Evolutionary conservation across 1,284 basidiomycete species (phyloP).

Genomic region (Leccinum fuscescens): DNA sequence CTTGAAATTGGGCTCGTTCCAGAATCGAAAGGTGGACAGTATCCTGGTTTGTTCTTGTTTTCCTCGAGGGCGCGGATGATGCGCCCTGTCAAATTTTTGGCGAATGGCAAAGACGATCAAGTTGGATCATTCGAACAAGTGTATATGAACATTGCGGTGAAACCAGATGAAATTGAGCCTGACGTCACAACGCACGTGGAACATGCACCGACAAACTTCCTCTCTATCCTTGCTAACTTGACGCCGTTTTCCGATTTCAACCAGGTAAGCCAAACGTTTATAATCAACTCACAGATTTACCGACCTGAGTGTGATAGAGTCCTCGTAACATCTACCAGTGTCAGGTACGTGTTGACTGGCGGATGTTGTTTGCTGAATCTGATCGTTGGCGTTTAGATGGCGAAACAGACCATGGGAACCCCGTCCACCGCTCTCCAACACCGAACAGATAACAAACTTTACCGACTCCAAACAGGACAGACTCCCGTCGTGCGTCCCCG

Average conservation of each 20-base stretch:
- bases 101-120: constrained; percentile 86
- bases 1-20: constrained; percentile 95
- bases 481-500: constrained; percentile 92
- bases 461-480: constrained; percentile 93
- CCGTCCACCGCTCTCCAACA: constrained; percentile 89
- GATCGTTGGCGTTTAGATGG: constrained; percentile 67
- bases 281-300: constrained; percentile 1
- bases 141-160: constrained; percentile 98
- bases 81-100: constrained; percentile 92
- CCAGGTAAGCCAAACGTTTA: constrained; percentile 52
- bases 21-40: constrained; percentile 90
- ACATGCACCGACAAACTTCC: constrained; percentile 91
- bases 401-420: constrained; percentile 99
- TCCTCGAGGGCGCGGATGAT: constrained; percentile 91
- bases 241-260: constrained; percentile 96
- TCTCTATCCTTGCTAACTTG: constrained; percentile 83
- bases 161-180: constrained; percentile 83
- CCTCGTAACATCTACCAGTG: constrained; percentile 88
- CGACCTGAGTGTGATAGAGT: constrained; percentile 44
- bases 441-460: constrained; percentile 98
- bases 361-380: constrained; percentile 6
- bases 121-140: constrained; percentile 98
- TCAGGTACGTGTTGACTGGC: constrained; percentile 49
- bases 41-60: constrained; percentile 96
- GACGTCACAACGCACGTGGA: constrained; percentile 90